Conservation (phyloP, 192 early-diverging fungal genomes). For the Obelidium mucronatum region DNA sequence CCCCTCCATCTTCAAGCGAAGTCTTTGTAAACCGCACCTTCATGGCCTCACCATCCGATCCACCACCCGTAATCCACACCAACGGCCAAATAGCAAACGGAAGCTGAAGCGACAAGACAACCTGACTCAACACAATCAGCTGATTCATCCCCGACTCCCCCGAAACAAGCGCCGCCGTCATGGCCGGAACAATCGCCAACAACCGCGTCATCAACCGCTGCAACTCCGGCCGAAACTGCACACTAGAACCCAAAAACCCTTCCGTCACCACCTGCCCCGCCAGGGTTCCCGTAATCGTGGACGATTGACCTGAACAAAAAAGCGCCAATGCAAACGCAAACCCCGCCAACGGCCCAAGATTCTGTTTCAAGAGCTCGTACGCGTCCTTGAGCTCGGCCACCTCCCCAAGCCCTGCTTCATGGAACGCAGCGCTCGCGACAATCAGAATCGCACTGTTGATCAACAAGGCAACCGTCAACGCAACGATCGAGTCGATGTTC, state of each 20-base stretch:
- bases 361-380: slow-evolving; percentile 60
- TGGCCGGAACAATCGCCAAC: slow-evolving; percentile 76
- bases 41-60: slow-evolving; percentile 17
- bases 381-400: slow-evolving; percentile 76
- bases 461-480: slow-evolving; percentile 74
- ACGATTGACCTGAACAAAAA: slow-evolving; percentile 76
- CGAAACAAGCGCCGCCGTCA: slow-evolving; percentile 67
- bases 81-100: slow-evolving; percentile 86
- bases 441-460: slow-evolving; percentile 82
- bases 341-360: slow-evolving; percentile 70
- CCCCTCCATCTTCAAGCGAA: slow-evolving; percentile 13
- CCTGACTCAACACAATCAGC: slow-evolving; percentile 75
- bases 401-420: slow-evolving; percentile 50
- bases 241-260: slow-evolving; percentile 65
- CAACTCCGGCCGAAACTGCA: slow-evolving; percentile 62
- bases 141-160: slow-evolving; percentile 69
- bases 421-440: slow-evolving; percentile 78
- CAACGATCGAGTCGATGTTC: slow-evolving; percentile 69
- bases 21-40: slow-evolving; percentile 20
- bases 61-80: slow-evolving; percentile 66
- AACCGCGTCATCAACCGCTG: slow-evolving; percentile 74
- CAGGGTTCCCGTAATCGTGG: slow-evolving; percentile 84
- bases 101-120: slow-evolving; percentile 79
- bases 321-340: slow-evolving; percentile 79
- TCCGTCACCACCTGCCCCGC: slow-evolving; percentile 87